Conservation (phyloP, 768 basidiomycete genomes). For the Cystofilobasidium macerans region DNA sequence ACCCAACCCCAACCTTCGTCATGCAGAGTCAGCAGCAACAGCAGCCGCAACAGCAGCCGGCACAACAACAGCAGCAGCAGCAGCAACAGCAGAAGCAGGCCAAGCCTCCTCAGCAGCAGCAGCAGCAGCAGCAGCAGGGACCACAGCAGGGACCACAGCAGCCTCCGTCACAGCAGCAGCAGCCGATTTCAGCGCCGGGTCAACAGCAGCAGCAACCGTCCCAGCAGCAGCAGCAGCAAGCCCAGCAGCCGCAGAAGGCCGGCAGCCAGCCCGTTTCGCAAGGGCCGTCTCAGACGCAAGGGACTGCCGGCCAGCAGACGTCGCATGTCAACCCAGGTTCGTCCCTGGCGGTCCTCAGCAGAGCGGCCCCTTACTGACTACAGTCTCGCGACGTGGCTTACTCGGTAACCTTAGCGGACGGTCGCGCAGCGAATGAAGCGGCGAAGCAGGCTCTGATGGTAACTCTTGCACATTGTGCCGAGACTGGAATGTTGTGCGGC, state of each 20-base stretch:
- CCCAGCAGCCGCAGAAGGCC: neutral
- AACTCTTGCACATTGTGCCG: neutral
- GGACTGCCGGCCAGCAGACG: neutral
- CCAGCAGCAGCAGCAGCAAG: neutral
- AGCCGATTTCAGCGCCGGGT: neutral
- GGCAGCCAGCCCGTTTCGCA: neutral
- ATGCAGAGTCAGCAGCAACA: neutral
- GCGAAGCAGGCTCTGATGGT: constrained; percentile 6
- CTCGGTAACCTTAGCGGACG: neutral
- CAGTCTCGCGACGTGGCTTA: neutral
- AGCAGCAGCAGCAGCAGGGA: neutral
- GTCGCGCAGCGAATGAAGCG: neutral
- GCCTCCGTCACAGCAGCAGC: neutral
- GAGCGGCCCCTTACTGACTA: neutral
- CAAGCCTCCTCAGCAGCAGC: neutral
- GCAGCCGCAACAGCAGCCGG: neutral
- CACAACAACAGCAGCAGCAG: neutral
- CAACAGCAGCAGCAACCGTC: neutral
- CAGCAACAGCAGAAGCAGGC: neutral
- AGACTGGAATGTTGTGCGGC: too few species aligned
- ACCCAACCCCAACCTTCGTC: too few species aligned
- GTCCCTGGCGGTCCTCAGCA: neutral
- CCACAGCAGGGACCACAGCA: too few species aligned
- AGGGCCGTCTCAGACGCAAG: neutral
- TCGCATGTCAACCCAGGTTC: neutral